Conservation (phyloP, 2,329 filamentous ascomycete genomes). For the Dothideomycetes sp. region DNA sequence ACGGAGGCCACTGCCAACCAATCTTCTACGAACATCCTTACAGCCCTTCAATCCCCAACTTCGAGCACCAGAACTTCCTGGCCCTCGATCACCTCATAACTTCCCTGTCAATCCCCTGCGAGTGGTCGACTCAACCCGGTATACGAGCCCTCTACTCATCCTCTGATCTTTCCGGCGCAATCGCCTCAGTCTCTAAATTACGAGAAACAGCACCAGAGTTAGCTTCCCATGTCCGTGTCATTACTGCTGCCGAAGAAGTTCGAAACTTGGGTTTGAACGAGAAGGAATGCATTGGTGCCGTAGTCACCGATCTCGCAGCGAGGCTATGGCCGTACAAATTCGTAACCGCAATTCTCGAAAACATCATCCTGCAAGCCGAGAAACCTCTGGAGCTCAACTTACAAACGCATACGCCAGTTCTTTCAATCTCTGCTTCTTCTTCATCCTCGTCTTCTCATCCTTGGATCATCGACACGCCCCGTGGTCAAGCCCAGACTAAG, state of each 20-base stretch:
- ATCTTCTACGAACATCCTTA: constrained; percentile 53
- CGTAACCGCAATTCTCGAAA: constrained; percentile 60
- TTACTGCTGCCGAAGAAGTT: constrained; percentile 37
- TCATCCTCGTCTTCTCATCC: not conserved
- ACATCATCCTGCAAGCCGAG: constrained; percentile 36
- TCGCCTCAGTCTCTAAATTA: constrained; percentile 44
- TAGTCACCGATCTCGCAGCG: constrained; percentile 56
- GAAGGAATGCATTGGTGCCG: constrained; percentile 50
- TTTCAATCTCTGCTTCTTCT: constrained; percentile 16
- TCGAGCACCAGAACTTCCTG: constrained; percentile 62
- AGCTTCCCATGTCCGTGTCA: constrained; percentile 32
- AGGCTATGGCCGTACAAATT: constrained; percentile 80
- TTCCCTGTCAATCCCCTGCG: constrained; percentile 54
- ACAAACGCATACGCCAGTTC: constrained; percentile 64
- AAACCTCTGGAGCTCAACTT: constrained; percentile 51
- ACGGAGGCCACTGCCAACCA: constrained; percentile 62
- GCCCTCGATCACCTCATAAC: constrained; percentile 51
- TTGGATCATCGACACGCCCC: constrained; percentile 58
- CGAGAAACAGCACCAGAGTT: constrained; percentile 48
- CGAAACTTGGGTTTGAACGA: constrained; percentile 41
- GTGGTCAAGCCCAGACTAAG: constrained; percentile 55
- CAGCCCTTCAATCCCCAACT: constrained; percentile 49
- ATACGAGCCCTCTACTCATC: constrained; percentile 55
- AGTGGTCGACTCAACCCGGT: constrained; percentile 56
- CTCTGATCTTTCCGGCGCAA: constrained; percentile 45